Evolutionary conservation across 768 basidiomycete genomes (phyloP).

Genomic region (Pulveroboletus sp.): DNA sequence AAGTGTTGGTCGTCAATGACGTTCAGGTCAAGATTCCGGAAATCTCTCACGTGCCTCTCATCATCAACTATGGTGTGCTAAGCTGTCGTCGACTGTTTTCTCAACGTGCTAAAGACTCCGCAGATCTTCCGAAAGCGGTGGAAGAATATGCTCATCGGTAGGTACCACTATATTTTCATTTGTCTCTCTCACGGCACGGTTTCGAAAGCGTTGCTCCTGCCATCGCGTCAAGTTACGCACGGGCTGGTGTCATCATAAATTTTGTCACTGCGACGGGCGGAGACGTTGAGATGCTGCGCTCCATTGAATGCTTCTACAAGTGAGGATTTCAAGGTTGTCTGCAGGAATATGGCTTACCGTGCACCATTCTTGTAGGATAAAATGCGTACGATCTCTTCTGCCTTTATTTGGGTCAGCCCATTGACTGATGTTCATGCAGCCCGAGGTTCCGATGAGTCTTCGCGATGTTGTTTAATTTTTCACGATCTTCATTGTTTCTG

Average conservation of each 20-base stretch:
- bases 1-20: conserved; percentile 89
- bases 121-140: conserved; percentile 89
- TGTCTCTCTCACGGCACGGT: conserved; percentile 6
- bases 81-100: not conserved
- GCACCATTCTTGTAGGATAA: conserved; percentile 49
- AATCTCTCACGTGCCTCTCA: conserved; percentile 82
- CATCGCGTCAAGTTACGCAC: conserved; percentile 74
- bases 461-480: conserved; percentile 77
- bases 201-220: conserved; percentile 72
- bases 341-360: conserved; percentile 11
- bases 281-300: conserved; percentile 96
- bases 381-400: conserved; percentile 63
- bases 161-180: conserved; percentile 6
- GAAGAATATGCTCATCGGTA: conserved; percentile 97
- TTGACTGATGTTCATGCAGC: conserved; percentile 47
- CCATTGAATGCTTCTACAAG: conserved; percentile 99
- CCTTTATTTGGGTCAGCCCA: conserved; percentile 12
- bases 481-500: conserved; percentile 52
- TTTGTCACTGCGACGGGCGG: conserved; percentile 97
- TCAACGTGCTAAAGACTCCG: conserved; percentile 9
- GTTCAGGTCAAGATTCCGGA: conserved; percentile 89
- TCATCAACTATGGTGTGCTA: conserved; percentile 85
- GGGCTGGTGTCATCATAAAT: conserved; percentile 91
- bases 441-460: conserved; percentile 87
- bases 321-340: conserved; percentile 32